A percentile compares a stretch with the other conserved stretches of the same genome.
Conservation (phyloP, 179 eudicot genomes). For the Sideroxylon spinosum region DNA sequence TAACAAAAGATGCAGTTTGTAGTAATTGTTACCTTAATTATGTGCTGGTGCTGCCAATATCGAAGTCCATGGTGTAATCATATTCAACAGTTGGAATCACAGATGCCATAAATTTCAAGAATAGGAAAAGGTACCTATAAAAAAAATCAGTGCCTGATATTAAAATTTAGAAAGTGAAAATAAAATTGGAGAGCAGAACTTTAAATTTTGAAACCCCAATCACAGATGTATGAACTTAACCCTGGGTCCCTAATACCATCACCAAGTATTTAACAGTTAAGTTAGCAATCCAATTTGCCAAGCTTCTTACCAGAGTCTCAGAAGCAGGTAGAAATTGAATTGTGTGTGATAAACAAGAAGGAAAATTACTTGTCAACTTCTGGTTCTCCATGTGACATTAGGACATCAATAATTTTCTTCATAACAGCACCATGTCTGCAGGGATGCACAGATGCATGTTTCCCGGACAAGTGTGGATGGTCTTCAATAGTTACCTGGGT, state of each 20-base stretch:
- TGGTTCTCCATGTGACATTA: slow-evolving; percentile 95
- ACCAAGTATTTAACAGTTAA: neutral
- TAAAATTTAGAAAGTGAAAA: neutral
- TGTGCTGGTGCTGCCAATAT: slow-evolving; percentile 82
- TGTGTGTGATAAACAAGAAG: neutral
- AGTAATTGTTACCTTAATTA: slow-evolving; percentile 32
- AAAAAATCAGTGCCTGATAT: slow-evolving; percentile 1
- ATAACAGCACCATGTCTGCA: slow-evolving; percentile 97
- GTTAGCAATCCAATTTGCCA: neutral
- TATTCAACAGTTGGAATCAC: slow-evolving; percentile 96
- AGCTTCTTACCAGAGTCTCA: neutral
- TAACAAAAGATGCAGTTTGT: no score
- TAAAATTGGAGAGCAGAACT: slow-evolving; percentile 4
- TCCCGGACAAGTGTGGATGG: slow-evolving; percentile 96
- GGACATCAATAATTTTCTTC: slow-evolving; percentile 96
- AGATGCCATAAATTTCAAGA: slow-evolving; percentile 95
- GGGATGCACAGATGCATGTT: slow-evolving; percentile 98
- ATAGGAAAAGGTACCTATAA: slow-evolving; percentile 85
- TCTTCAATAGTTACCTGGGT: slow-evolving; percentile 66
- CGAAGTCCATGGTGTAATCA: slow-evolving; percentile 98
- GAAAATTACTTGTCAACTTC: slow-evolving; percentile 92
- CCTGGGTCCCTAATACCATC: neutral
- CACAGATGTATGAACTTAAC: neutral
- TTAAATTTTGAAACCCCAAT: neutral
- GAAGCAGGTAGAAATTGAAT: slow-evolving; percentile 8